Conservation (phyloP, 2,329 filamentous ascomycete species). For the Verruconis gallopava region DNA sequence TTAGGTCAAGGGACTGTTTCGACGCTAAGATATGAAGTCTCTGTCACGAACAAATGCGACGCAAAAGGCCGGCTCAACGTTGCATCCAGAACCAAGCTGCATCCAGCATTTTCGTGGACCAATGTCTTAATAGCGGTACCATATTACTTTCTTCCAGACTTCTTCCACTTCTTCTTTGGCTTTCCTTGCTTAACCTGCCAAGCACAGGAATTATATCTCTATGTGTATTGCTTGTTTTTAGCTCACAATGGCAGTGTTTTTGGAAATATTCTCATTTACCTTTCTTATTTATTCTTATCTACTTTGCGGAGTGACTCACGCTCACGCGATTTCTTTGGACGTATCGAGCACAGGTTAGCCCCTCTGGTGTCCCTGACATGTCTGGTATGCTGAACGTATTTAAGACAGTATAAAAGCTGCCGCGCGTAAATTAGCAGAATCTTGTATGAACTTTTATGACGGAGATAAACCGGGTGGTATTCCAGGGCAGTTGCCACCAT, state of each 20-base stretch:
- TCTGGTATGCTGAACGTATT: background rate
- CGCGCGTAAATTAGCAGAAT: slow-evolving; percentile 5
- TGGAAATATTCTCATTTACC: background rate
- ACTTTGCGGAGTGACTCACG: background rate
- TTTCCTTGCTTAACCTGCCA: no score
- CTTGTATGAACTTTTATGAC: slow-evolving; percentile 9
- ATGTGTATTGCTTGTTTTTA: background rate
- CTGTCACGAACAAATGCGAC: no score
- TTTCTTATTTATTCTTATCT: slow-evolving; percentile 2
- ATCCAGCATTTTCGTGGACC: no score
- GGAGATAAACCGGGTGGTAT: slow-evolving; percentile 10
- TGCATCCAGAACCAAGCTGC: no score
- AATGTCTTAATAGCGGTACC: no score
- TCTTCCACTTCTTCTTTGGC: no score
- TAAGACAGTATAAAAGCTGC: slow-evolving; percentile 7
- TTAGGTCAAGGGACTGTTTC: no score
- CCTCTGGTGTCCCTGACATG: background rate
- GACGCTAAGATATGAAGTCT: no score
- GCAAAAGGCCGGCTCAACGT: no score
- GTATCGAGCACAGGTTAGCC: slow-evolving; percentile 2
- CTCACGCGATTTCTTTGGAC: slow-evolving; percentile 1
- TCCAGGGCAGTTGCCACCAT: slow-evolving; percentile 3
- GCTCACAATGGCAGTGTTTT: background rate
- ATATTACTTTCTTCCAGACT: no score
- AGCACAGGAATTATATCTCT: no score